phyloP scores from a whole-genome alignment of 2,329 filamentous ascomycete species.

The Raffaelea ambrosiae region DNA sequence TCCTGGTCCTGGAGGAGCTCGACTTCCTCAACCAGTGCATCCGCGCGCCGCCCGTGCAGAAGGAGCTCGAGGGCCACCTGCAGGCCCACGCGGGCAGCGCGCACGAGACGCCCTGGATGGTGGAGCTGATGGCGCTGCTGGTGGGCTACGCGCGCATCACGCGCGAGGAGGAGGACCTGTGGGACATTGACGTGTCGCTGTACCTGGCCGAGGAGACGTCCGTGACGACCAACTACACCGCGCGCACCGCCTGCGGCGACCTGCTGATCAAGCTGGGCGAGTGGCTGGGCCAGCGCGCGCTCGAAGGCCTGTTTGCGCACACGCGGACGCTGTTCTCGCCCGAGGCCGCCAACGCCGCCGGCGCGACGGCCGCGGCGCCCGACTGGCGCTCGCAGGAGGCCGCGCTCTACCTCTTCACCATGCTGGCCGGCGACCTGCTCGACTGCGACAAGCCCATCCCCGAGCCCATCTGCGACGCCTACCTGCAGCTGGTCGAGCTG shows the following conservation, averaged over 20 bases:
- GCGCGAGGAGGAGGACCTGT: conserved; percentile 85
- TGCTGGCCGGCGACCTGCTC: conserved; percentile 73
- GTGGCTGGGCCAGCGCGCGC: conserved; percentile 68
- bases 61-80: conserved; percentile 79
- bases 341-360: not conserved
- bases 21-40: conserved; percentile 92
- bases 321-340: conserved; percentile 62
- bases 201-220: conserved; percentile 94
- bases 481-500: conserved; percentile 72
- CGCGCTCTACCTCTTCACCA: conserved; percentile 75
- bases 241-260: conserved; percentile 85
- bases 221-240: conserved; percentile 92
- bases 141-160: conserved; percentile 84
- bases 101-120: conserved; percentile 67
- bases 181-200: conserved; percentile 94
- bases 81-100: conserved; percentile 41
- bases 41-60: conserved; percentile 77
- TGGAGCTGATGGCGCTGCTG: conserved; percentile 78
- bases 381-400: conserved; percentile 66
- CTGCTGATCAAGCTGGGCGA: conserved; percentile 87
- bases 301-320: conserved; percentile 72
- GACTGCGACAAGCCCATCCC: conserved; percentile 68
- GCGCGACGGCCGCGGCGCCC: not conserved
- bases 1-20: conserved; percentile 85
- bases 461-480: conserved; percentile 59